Percentiles rank a stretch among this genome's conserved stretches.
phyloP scores from a whole-genome alignment of 495 filamentous ascomycete species.

The Aspergillus nanangensis region DNA sequence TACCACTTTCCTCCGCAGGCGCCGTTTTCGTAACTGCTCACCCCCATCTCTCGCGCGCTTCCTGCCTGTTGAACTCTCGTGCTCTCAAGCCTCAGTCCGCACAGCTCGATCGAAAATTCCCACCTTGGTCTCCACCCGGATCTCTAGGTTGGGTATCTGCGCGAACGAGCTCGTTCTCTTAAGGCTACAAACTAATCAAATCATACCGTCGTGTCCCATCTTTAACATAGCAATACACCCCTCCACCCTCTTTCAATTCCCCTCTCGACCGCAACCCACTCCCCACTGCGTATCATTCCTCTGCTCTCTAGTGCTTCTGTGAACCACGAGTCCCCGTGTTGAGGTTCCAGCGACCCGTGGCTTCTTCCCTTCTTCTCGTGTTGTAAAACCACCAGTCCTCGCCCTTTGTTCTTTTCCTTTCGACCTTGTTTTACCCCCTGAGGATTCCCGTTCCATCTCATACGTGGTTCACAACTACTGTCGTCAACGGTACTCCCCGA shows the following conservation, averaged over 20 bases:
- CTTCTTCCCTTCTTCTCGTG: conserved; percentile 11
- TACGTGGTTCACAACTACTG: conserved; percentile 21
- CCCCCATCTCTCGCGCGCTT: neutral
- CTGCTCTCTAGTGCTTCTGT: conserved; percentile 12
- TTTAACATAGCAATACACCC: conserved; percentile 12
- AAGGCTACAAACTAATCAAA: conserved; percentile 5
- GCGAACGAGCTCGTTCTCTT: neutral
- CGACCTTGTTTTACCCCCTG: conserved; percentile 16
- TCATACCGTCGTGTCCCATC: conserved; percentile 20
- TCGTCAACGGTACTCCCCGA: conserved; percentile 18
- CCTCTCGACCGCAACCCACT: conserved; percentile 2
- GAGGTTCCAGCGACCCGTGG: conserved; percentile 16
- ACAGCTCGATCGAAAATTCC: too few species aligned
- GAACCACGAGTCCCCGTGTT: conserved; percentile 14
- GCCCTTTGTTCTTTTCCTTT: conserved; percentile 9
- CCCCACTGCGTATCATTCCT: conserved; percentile 16
- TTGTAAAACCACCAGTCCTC: conserved; percentile 13
- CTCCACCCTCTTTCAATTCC: conserved; percentile 15
- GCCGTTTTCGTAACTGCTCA: conserved; percentile 14
- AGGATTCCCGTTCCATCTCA: conserved; percentile 13
- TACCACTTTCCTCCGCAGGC: conserved; percentile 6
- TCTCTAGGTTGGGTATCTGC: neutral
- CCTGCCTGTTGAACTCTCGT: too few species aligned
- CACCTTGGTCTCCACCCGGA: conserved; percentile 3
- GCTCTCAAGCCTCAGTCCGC: too few species aligned